Conservation (phyloP, 2,329 filamentous ascomycete genomes). For the Calonectria honghensis region DNA sequence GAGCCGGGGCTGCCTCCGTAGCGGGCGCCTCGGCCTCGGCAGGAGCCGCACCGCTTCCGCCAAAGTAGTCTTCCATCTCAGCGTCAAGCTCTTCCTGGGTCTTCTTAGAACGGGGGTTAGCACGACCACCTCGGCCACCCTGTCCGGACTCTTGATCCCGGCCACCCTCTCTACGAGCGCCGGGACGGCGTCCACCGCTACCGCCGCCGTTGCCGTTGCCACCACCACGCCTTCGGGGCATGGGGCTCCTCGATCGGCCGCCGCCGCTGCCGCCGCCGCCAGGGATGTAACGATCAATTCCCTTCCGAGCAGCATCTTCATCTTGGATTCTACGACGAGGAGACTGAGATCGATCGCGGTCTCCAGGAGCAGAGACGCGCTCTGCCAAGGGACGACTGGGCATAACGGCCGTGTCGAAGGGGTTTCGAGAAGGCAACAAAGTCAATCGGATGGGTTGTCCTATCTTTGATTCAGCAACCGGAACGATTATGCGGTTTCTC, state of each 20-base stretch:
- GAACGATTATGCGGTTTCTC: no score
- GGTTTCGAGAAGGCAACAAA: constrained; percentile 76
- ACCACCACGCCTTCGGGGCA: constrained; percentile 68
- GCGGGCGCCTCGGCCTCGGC: constrained; percentile 59
- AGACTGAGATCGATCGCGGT: constrained; percentile 79
- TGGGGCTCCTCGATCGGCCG: constrained; percentile 76
- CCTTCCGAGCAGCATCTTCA: constrained; percentile 77
- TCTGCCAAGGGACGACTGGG: constrained; percentile 76
- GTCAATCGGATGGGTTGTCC: constrained; percentile 88
- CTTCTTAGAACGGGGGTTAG: constrained; percentile 81
- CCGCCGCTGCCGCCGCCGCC: constrained; percentile 63
- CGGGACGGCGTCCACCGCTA: constrained; percentile 66
- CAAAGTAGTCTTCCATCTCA: constrained; percentile 98
- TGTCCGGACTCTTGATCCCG: constrained; percentile 58
- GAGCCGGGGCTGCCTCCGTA: constrained; percentile 51
- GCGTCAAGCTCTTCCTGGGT: constrained; percentile 94
- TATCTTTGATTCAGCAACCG: constrained; percentile 53
- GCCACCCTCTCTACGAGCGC: constrained; percentile 66
- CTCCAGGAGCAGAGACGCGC: constrained; percentile 73
- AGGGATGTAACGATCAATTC: constrained; percentile 88
- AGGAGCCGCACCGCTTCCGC: constrained; percentile 63
- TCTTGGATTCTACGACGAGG: constrained; percentile 67
- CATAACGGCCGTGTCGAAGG: constrained; percentile 73
- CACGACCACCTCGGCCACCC: constrained; percentile 56
- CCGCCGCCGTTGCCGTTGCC: constrained; percentile 62